These are phyloP conservation scores for Omphalotus olearius DNA, from an alignment of 1,284 basidiomycete species.

Conservation along the genomic window DNA sequence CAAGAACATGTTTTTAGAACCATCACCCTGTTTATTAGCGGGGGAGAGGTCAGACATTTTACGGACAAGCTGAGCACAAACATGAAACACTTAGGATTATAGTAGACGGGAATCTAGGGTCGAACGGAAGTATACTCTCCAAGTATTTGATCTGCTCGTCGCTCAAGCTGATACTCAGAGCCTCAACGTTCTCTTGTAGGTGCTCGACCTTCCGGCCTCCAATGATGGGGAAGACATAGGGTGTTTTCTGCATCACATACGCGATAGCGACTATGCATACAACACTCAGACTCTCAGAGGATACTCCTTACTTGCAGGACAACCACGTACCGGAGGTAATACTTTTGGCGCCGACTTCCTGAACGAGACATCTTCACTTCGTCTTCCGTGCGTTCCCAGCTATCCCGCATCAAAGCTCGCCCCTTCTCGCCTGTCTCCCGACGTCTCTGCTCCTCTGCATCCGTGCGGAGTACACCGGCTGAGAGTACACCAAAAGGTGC, in stretches of 20 bases:
- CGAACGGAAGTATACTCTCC: background rate
- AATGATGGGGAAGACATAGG: constrained; percentile 4
- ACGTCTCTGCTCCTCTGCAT: constrained; percentile 30
- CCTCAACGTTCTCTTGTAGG: background rate
- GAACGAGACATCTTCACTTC: constrained; percentile 27
- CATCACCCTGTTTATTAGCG: no score
- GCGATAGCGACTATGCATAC: background rate
- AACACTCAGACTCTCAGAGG: background rate
- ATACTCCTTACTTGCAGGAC: constrained; percentile 13
- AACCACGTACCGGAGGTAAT: background rate
- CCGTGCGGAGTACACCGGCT: constrained; percentile 31
- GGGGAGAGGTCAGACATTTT: background rate
- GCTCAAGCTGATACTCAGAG: background rate
- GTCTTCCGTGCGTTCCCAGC: constrained; percentile 29
- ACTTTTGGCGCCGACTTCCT: background rate
- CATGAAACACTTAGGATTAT: background rate
- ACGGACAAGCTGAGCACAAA: background rate
- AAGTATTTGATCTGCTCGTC: constrained; percentile 1
- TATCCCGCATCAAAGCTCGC: constrained; percentile 15
- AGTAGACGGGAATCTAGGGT: background rate
- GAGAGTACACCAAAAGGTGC: constrained; percentile 42
- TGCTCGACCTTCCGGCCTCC: constrained; percentile 3
- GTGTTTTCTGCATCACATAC: constrained; percentile 3
- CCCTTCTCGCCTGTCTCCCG: constrained; percentile 30
- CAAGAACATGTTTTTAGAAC: background rate